Percentiles rank a stretch among this genome's conserved stretches.
phyloP scores from a whole-genome alignment of 1,284 basidiomycete species.

The Trametes sp. region DNA sequence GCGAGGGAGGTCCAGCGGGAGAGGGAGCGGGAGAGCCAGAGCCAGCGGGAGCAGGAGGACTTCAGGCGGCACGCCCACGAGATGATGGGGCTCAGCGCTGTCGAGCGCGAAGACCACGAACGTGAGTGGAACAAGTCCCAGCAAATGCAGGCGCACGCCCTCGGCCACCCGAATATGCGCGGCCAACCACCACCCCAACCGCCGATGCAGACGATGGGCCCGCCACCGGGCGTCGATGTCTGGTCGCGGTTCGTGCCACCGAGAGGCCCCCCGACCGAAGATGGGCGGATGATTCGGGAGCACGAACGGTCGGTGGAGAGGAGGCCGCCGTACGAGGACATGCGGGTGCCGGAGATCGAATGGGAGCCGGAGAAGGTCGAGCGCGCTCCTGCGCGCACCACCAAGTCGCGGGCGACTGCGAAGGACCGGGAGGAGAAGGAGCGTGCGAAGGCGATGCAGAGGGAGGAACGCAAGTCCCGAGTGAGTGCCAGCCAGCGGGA shows the following conservation, averaged over 20 bases:
- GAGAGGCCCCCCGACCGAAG: conserved; percentile 17
- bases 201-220: conserved; percentile 24
- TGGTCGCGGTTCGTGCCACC: conserved; percentile 33
- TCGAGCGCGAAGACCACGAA: conserved; percentile 28
- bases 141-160: conserved; percentile 14
- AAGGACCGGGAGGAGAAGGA: conserved; percentile 31
- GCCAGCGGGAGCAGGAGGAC: conserved; percentile 21
- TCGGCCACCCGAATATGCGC: conserved; percentile 21
- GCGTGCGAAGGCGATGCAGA: conserved; percentile 23
- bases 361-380: conserved; percentile 21
- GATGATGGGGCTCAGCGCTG: conserved; percentile 23
- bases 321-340: conserved; percentile 13
- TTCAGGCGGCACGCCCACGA: conserved; percentile 26
- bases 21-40: conserved; percentile 26
- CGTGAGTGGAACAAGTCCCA: conserved; percentile 25
- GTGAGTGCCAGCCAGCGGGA: conserved; percentile 21
- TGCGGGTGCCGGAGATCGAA: conserved; percentile 21
- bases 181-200: conserved; percentile 21
- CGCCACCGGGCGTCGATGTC: conserved; percentile 22
- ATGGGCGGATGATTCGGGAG: conserved; percentile 23
- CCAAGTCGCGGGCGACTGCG: conserved; percentile 21
- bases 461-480: conserved; percentile 21
- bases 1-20: conserved; percentile 20
- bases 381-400: not conserved
- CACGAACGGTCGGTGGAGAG: conserved; percentile 28